A percentile compares a stretch with the other conserved stretches of the same genome.
These are phyloP conservation scores for Euclidium syriacum DNA, from an alignment of 345 rosid genomes.

Conservation along the genomic window DNA sequence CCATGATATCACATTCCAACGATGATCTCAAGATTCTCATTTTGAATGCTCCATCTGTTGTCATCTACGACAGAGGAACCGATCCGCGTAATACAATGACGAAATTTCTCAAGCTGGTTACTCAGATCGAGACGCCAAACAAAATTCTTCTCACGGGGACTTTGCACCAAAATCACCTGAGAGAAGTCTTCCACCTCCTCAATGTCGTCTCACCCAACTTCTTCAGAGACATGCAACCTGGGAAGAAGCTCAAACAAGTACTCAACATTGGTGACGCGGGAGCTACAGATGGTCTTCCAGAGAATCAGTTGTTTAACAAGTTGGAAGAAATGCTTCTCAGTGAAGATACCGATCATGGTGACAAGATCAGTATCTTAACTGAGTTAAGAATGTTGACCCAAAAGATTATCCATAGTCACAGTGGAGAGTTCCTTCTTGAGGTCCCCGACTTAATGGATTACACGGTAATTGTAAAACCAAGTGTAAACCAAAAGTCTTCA, in stretches of 20 bases:
- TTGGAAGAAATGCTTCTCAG: slow-evolving; percentile 55
- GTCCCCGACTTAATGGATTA: slow-evolving; percentile 65
- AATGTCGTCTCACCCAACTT: slow-evolving; percentile 45
- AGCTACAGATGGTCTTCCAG: slow-evolving; percentile 16
- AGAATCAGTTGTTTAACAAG: slow-evolving; percentile 36
- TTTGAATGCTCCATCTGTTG: slow-evolving; percentile 40
- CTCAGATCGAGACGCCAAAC: slow-evolving; percentile 51
- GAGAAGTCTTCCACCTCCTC: slow-evolving; percentile 59
- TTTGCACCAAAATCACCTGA: slow-evolving; percentile 59
- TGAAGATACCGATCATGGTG: slow-evolving; percentile 39
- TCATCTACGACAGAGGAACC: slow-evolving; percentile 62
- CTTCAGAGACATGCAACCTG: neutral
- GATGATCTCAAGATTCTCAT: slow-evolving; percentile 46
- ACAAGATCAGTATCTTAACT: slow-evolving; percentile 45
- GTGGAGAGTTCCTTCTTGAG: slow-evolving; percentile 60
- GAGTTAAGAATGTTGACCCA: slow-evolving; percentile 65
- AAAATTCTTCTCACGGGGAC: slow-evolving; percentile 63
- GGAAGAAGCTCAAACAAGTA: neutral
- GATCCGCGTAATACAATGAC: slow-evolving; percentile 43
- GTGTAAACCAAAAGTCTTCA: slow-evolving; percentile 39
- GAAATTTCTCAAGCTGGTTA: slow-evolving; percentile 43
- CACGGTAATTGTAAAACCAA: slow-evolving; percentile 50
- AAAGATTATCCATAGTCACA: slow-evolving; percentile 54
- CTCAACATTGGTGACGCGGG: neutral
- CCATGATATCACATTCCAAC: too few species aligned